These are phyloP conservation scores for Hanseniaspora lachancei DNA, from an alignment of 805 yeast genomes.

Conservation along the genomic window DNA sequence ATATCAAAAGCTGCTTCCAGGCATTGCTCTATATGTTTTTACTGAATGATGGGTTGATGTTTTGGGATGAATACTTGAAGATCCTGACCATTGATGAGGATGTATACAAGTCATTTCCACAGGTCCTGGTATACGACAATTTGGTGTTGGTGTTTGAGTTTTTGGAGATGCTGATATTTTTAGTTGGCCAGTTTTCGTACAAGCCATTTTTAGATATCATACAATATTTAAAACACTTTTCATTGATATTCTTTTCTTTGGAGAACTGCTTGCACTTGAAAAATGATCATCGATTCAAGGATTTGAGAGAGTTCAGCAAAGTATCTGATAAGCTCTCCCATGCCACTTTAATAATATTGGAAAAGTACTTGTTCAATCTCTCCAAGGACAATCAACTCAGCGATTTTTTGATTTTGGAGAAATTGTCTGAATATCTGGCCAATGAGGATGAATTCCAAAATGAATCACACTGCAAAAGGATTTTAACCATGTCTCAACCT, in stretches of 20 bases:
- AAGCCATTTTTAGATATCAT: conserved; percentile 2
- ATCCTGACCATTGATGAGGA: conserved; percentile 22
- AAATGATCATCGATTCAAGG: not conserved
- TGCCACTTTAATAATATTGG: conserved; percentile 26
- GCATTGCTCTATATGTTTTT: conserved; percentile 1
- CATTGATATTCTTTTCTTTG: conserved; percentile 1
- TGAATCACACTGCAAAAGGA: conserved; percentile 20
- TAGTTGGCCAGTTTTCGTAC: not conserved
- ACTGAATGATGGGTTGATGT: conserved; percentile 27
- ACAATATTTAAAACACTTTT: conserved; percentile 1
- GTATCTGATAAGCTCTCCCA: conserved; percentile 14
- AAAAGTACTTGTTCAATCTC: conserved; percentile 26
- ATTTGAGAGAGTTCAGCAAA: conserved; percentile 1
- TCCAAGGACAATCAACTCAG: conserved; percentile 25
- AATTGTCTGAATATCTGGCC: conserved; percentile 18
- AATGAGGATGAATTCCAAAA: conserved; percentile 19
- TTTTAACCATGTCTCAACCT: conserved; percentile 21
- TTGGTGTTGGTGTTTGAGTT: conserved; percentile 29
- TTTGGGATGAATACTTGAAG: conserved; percentile 27
- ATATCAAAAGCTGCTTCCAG: not conserved
- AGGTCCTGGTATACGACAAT: conserved; percentile 26
- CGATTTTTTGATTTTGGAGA: conserved; percentile 24
- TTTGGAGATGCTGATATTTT: conserved; percentile 23
- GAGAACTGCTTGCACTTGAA: not conserved
- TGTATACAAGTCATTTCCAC: conserved; percentile 27